Conservation (phyloP, 2,329 filamentous ascomycete genomes). For the Penicillium sp. region DNA sequence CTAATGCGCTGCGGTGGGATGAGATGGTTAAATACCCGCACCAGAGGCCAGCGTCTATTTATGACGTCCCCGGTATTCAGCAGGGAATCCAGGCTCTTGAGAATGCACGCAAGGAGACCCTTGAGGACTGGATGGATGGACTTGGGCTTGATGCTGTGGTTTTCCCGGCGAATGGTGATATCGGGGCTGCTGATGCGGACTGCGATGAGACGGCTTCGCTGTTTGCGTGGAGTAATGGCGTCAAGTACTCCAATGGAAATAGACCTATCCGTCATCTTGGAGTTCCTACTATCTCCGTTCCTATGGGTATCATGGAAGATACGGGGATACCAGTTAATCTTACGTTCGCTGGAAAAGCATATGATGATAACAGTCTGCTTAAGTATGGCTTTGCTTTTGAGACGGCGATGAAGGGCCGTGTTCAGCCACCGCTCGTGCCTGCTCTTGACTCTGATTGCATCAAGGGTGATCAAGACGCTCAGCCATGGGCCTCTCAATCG, state of each 20-base stretch:
- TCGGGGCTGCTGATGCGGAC: conserved; percentile 53
- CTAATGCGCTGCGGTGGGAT: conserved; percentile 27
- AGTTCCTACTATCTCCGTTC: conserved; percentile 54
- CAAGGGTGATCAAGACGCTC: background rate
- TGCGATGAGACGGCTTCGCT: conserved; percentile 30
- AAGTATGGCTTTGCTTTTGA: conserved; percentile 33
- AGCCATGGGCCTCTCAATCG: background rate
- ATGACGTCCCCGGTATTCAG: conserved; percentile 44
- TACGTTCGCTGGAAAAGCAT: conserved; percentile 53
- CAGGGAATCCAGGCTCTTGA: conserved; percentile 50
- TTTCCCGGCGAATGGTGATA: conserved; percentile 54
- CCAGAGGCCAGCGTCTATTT: conserved; percentile 37
- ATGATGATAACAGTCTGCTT: conserved; percentile 42
- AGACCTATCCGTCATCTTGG: conserved; percentile 55
- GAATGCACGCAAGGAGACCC: conserved; percentile 49
- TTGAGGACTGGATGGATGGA: conserved; percentile 53
- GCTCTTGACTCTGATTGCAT: conserved; percentile 26
- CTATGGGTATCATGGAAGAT: conserved; percentile 53
- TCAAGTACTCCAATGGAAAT: conserved; percentile 57
- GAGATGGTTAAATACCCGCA: conserved; percentile 31
- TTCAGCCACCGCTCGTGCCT: conserved; percentile 21
- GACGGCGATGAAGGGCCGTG: conserved; percentile 20
- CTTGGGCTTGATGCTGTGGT: conserved; percentile 48
- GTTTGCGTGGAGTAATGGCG: conserved; percentile 51
- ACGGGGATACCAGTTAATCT: conserved; percentile 55